phyloP scores from a whole-genome alignment of 768 basidiomycete species.

The Lentinula detonsa region DNA sequence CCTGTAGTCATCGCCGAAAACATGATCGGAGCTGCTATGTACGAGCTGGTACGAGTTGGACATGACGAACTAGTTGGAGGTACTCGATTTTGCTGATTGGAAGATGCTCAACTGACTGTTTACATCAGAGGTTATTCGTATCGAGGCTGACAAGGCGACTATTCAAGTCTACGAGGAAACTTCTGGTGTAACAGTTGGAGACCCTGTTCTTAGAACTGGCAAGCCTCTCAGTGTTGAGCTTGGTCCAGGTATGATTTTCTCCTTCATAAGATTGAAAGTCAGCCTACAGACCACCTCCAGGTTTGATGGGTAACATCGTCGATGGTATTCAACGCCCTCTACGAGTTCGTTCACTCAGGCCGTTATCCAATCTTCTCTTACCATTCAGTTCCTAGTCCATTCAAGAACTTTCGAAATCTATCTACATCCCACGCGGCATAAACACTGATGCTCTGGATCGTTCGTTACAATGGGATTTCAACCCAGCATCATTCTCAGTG shows the following conservation, averaged over 20 bases:
- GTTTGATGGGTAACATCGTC: constrained; percentile 98
- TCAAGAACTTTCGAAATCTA: constrained; percentile 96
- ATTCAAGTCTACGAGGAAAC: constrained; percentile 99
- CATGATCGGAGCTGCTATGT: constrained; percentile 95
- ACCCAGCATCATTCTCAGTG: constrained; percentile 59
- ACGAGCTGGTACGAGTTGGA: constrained; percentile 95
- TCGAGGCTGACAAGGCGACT: constrained; percentile 96
- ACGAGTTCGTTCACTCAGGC: constrained; percentile 46
- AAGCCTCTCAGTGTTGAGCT: constrained; percentile 98
- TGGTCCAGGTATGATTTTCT: constrained; percentile 70
- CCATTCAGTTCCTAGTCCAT: constrained; percentile 51
- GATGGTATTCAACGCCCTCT: constrained; percentile 95
- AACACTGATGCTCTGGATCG: constrained; percentile 95
- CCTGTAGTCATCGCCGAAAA: constrained; percentile 97
- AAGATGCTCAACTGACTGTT: not conserved
- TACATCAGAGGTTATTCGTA: constrained; percentile 90
- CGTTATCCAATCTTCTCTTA: not conserved
- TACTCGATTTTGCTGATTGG: constrained; percentile 26
- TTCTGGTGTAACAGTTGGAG: constrained; percentile 97
- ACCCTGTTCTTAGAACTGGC: constrained; percentile 95
- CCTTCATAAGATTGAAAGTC: not conserved
- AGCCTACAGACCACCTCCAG: constrained; percentile 29
- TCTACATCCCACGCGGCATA: constrained; percentile 98
- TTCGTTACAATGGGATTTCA: constrained; percentile 90
- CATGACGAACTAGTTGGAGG: constrained; percentile 98